A percentile compares a stretch with the other conserved stretches of the same genome.
Conservation (phyloP, 768 basidiomycete genomes). For the Serpula lacrymans region DNA sequence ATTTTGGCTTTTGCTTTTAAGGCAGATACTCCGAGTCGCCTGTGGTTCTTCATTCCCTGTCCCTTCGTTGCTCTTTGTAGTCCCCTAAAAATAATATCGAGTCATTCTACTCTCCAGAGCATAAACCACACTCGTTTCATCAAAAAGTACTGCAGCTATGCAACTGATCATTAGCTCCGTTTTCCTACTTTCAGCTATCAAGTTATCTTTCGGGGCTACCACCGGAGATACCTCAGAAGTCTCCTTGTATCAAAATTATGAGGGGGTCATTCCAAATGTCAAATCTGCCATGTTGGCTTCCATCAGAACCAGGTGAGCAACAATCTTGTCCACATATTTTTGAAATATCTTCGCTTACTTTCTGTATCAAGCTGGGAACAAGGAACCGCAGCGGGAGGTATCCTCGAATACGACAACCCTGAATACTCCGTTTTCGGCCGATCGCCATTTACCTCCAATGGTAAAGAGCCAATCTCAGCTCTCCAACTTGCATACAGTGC, state of each 20-base stretch:
- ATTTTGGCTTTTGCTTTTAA: too few species aligned
- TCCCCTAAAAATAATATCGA: too few species aligned
- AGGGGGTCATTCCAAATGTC: constrained; percentile 6
- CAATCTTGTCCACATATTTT: background rate
- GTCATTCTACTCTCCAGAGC: too few species aligned
- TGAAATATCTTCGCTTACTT: background rate
- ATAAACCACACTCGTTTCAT: too few species aligned
- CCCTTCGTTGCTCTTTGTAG: too few species aligned
- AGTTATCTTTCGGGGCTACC: too few species aligned
- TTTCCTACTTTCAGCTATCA: too few species aligned
- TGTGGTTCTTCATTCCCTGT: too few species aligned
- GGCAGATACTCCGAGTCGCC: too few species aligned
- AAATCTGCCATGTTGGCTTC: constrained; percentile 20
- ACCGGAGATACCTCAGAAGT: constrained; percentile 3
- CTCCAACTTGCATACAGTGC: constrained; percentile 25
- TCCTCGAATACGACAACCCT: constrained; percentile 20
- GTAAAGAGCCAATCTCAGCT: constrained; percentile 14
- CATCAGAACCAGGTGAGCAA: constrained; percentile 21
- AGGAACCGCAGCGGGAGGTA: constrained; percentile 22
- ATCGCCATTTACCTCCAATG: constrained; percentile 14
- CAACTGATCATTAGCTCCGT: too few species aligned
- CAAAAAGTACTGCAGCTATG: too few species aligned
- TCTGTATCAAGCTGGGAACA: constrained; percentile 24
- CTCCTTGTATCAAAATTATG: constrained; percentile 2
- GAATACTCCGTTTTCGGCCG: constrained; percentile 24